phyloP scores from a whole-genome alignment of 495 filamentous ascomycete species.

The Trichoderma orchidacearum region DNA sequence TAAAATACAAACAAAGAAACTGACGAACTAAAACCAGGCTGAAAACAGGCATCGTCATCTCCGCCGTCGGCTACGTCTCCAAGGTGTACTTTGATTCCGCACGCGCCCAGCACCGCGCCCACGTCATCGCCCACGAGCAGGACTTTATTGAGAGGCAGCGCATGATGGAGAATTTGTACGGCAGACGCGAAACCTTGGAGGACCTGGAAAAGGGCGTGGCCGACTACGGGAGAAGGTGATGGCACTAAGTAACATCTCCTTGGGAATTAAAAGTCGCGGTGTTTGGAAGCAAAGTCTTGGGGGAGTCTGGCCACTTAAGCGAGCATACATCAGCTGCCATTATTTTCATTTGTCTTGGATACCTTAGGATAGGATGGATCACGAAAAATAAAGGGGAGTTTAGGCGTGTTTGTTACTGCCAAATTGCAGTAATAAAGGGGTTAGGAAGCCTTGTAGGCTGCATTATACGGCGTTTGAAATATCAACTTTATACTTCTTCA shows the following conservation, averaged over 20 bases:
- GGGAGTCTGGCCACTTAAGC: too few relatives aligned
- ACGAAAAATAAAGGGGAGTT: too few relatives aligned
- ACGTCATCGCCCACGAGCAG: neutral
- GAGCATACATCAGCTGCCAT: too few relatives aligned
- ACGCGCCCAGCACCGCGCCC: neutral
- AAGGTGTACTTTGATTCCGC: neutral
- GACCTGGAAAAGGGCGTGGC: constrained; percentile 29
- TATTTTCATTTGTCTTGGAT: too few relatives aligned
- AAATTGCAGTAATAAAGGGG: too few relatives aligned
- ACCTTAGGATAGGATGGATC: too few relatives aligned
- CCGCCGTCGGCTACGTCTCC: neutral
- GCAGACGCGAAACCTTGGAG: constrained; percentile 24
- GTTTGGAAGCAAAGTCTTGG: too few relatives aligned
- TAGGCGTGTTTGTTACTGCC: too few relatives aligned
- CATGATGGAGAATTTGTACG: constrained; percentile 23
- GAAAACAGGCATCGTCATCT: neutral
- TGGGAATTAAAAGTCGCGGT: neutral
- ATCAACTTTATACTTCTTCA: too few relatives aligned
- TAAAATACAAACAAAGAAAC: neutral
- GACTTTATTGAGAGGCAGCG: neutral
- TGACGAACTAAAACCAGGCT: neutral
- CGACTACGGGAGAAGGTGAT: constrained; percentile 10
- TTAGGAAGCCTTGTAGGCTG: too few relatives aligned
- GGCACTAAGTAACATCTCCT: too few relatives aligned
- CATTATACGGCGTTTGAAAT: too few relatives aligned